Base-by-base conservation (phyloP, 1,284 basidiomycete species). In the Taiwanofungus camphoratus region DNA sequence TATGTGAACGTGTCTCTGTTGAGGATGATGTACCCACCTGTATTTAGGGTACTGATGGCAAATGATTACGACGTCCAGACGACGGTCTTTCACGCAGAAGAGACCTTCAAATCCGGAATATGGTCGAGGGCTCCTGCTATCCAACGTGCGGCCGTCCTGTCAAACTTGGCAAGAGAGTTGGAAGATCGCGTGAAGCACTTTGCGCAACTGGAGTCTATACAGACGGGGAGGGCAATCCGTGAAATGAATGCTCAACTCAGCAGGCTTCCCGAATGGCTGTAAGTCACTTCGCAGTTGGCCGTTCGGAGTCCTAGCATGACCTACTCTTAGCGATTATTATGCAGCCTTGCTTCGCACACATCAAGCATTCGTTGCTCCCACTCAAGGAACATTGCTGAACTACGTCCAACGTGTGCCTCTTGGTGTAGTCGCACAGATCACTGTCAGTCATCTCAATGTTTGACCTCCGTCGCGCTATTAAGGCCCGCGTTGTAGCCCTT, bases 351-450 rank as follows among this genome's bases (percentile, higher is more conserved):
- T 88, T 27, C 69, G 87, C 27, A 89, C 86, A 4, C 70, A 77
- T 30, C 75, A 80, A 55, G 78, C 73, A 3, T 79, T 76, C 47
- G 71, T 89, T 11, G 76, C 84, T n/a, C 89, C 87, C 2, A 84
- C 85, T 0, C 82, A 87, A 53, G 89, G 89, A 0, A 77, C 76
- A 42, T 57, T 91, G 24, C 62, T 90, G 30, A 91, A 90, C 53
- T 82, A 87, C 58, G 79, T 92, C 5, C 76, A 80, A 40, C 73
- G 89, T 19, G 70, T 88, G 5, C 88, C 89, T 0, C 70, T 92
- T 1, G 88, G 88, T 19, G 87, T 91, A 12, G 85, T 89, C 27
- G 86, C 83, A 0, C 88, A 91, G 55, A 86, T 92, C 31, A 91
- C 85, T 24, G 84, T 85, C 23, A 46, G 69, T 32, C 16, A 4